phyloP scores from a whole-genome alignment of 495 filamentous ascomycete species.

The Cercophora newfieldiana region DNA sequence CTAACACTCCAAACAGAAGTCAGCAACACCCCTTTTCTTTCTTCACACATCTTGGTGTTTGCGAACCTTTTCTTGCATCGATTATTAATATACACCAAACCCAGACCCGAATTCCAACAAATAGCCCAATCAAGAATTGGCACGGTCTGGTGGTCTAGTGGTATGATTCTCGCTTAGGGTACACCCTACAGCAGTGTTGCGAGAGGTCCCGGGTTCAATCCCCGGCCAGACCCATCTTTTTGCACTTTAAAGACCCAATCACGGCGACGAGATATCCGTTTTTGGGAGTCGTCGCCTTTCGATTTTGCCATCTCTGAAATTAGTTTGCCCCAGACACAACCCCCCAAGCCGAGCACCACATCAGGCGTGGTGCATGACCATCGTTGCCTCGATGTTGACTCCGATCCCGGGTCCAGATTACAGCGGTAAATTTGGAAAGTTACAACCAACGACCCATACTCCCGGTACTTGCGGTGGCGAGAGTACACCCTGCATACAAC shows the following conservation, averaged over 20 bases:
- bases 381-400: background rate
- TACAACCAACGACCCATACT: background rate
- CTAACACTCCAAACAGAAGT: too few species aligned
- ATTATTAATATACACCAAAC: background rate
- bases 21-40: too few species aligned
- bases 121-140: background rate
- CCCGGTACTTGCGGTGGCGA: background rate
- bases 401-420: background rate
- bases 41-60: too few species aligned
- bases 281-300: background rate
- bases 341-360: background rate
- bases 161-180: constrained; percentile 21
- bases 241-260: background rate
- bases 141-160: constrained; percentile 16
- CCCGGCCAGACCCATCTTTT: constrained; percentile 16
- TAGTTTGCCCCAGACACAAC: background rate
- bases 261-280: background rate
- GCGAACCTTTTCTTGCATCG: too few species aligned
- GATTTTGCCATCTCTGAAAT: background rate
- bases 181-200: constrained; percentile 13
- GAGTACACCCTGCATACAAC: background rate
- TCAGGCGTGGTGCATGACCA: background rate
- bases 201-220: constrained; percentile 21
- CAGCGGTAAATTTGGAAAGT: background rate
- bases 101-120: background rate